These are phyloP conservation scores for Tuber indicum DNA, from an alignment of 495 filamentous ascomycete genomes.

Conservation along the genomic window DNA sequence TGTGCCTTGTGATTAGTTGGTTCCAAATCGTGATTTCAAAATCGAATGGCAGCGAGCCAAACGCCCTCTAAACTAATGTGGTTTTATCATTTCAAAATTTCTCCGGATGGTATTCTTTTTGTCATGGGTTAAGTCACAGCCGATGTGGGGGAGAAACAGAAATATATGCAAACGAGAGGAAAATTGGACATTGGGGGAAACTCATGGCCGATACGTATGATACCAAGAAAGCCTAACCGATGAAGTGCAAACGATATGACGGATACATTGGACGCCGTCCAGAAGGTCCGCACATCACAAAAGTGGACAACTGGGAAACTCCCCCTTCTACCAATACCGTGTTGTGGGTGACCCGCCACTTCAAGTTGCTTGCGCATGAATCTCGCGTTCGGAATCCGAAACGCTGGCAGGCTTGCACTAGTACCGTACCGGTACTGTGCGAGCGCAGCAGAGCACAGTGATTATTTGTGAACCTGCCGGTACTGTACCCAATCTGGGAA, in stretches of 20 bases:
- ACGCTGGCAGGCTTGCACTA: background rate
- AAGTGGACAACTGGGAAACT: background rate
- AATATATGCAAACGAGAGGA: background rate
- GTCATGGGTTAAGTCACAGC: background rate
- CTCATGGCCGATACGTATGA: too few relatives aligned
- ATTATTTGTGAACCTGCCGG: background rate
- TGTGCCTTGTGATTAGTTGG: too few relatives aligned
- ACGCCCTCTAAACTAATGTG: background rate
- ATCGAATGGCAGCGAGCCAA: too few relatives aligned
- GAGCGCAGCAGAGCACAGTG: background rate
- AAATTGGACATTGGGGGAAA: background rate
- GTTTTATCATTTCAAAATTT: background rate
- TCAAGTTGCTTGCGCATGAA: background rate
- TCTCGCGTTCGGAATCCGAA: background rate
- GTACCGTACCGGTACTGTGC: too few relatives aligned
- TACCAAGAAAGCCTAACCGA: too few relatives aligned
- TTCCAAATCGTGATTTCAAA: too few relatives aligned
- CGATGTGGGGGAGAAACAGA: background rate
- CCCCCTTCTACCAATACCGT: background rate
- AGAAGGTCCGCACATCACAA: too few relatives aligned
- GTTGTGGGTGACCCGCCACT: background rate
- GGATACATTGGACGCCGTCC: too few relatives aligned
- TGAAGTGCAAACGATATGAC: too few relatives aligned
- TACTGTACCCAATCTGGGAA: conserved; percentile 12
- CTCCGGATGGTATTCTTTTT: background rate